phyloP scores from a whole-genome alignment of 768 basidiomycete genomes.

The Leccinum truebloodii region DNA sequence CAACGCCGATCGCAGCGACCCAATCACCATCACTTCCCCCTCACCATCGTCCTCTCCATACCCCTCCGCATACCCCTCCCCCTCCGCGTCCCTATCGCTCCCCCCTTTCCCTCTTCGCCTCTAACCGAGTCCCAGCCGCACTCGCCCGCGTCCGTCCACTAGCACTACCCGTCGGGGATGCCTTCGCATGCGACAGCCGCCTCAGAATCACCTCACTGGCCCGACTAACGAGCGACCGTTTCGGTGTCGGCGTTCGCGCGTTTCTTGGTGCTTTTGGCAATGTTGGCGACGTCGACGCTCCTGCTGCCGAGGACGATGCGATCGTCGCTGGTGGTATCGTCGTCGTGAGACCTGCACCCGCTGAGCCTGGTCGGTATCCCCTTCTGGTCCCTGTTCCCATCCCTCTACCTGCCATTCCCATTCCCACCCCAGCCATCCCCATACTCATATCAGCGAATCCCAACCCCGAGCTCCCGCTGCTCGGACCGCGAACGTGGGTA shows the following conservation, averaged over 20 bases:
- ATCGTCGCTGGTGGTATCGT: neutral
- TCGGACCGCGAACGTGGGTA: constrained; percentile 7
- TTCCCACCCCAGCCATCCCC: neutral
- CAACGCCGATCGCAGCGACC: constrained; percentile 7
- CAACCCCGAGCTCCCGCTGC: neutral
- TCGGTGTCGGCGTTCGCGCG: neutral
- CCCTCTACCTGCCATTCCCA: too few species aligned
- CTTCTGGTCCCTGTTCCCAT: neutral
- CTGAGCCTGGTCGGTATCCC: constrained; percentile 25
- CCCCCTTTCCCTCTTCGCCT: neutral
- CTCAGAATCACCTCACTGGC: constrained; percentile 30
- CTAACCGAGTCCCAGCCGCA: neutral
- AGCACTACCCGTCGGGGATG: neutral
- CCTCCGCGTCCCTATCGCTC: neutral
- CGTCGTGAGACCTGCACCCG: constrained; percentile 23
- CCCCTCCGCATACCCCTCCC: neutral
- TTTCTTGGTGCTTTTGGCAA: neutral
- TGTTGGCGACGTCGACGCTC: neutral
- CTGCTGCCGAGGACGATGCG: too few species aligned
- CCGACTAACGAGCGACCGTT: neutral
- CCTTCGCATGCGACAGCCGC: constrained; percentile 22
- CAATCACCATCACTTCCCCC: constrained; percentile 24
- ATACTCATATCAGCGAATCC: neutral
- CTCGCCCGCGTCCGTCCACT: neutral
- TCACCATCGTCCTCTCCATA: neutral